Base-by-base conservation (phyloP, 768 basidiomycete genomes). In the Mycena filopes region DNA sequence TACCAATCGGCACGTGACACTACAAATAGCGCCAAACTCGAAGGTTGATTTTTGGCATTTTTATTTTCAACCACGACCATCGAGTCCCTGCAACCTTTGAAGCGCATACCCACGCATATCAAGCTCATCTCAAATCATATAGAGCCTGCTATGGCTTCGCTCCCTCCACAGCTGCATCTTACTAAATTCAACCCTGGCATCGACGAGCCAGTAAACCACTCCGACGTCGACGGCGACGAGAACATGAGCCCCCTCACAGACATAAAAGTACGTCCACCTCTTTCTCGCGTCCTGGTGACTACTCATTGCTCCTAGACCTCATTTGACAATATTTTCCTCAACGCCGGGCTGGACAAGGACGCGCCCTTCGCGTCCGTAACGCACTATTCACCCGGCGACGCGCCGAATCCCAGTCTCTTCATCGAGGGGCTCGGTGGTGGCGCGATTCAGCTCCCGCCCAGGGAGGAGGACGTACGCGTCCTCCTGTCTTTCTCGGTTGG, bases 1-100 rank as follows among this genome's bases (percentile, higher is more conserved):
- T 13, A 40, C 46, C 46, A 36, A 36, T 36, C 10, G 7, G 23
- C 6, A 26, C 58, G 26, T 31, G 48, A n/a, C 8, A 23, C 33
- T 26, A 23, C 33, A 60, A 41, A 51, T 16, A 60, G 5, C 10
- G 20, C 1, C 29, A 60, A 49, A 60, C 28, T 42, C 38, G 6
- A 21, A 1, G 18, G 56, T 60, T 60, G 48, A 60, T 49, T 36
- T 58, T 36, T 11, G 36, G 25, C 56, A 25, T 48, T 15, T 40
- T 49, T 15, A 26, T 57, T 48, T 36, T 13, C 15, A 60, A 43
- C 49, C 15, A 43, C 60, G 38, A 15, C 43, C 21, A 20, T 16
- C 18, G 15, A 36, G 10, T 36, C 11, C 9, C 11, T 36, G 36
- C 36, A 15, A 36, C 3, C 36, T 36, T 36, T 36, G 36, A 36